Conservation (phyloP, 2,329 filamentous ascomycete species). For the Diaporthe helianthi region DNA sequence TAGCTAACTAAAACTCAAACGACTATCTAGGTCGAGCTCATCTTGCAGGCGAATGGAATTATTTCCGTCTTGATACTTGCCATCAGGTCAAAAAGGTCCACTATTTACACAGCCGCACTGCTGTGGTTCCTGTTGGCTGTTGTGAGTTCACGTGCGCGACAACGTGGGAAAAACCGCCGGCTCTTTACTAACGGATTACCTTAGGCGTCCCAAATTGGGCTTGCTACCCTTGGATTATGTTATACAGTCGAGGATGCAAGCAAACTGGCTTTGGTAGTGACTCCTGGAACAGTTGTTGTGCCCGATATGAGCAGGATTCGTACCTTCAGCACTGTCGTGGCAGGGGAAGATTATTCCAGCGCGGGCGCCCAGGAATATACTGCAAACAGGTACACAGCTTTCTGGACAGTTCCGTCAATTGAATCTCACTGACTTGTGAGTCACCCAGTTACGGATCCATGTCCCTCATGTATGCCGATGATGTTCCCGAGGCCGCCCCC, state of each 20-base stretch:
- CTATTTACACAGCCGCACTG: not conserved
- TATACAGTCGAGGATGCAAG: not conserved
- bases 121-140: constrained; percentile 15
- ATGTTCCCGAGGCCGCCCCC: not conserved
- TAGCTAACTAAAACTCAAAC: not conserved
- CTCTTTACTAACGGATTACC: not conserved
- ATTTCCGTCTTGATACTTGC: constrained; percentile 37
- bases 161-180: not conserved
- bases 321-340: not conserved
- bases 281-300: not conserved
- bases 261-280: not conserved
- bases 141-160: not conserved
- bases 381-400: not conserved
- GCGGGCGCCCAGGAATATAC: constrained; percentile 10
- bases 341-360: not conserved
- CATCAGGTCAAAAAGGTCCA: constrained; percentile 1
- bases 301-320: not conserved
- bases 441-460: not conserved
- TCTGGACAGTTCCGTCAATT: no score
- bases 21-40: constrained; percentile 37
- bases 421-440: not conserved
- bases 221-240: constrained; percentile 1
- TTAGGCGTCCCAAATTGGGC: constrained; percentile 1
- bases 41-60: constrained; percentile 36
- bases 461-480: not conserved